Conservation (phyloP, 225 moss, liverwort and hornwort species). For the Polytrichum commune region DNA sequence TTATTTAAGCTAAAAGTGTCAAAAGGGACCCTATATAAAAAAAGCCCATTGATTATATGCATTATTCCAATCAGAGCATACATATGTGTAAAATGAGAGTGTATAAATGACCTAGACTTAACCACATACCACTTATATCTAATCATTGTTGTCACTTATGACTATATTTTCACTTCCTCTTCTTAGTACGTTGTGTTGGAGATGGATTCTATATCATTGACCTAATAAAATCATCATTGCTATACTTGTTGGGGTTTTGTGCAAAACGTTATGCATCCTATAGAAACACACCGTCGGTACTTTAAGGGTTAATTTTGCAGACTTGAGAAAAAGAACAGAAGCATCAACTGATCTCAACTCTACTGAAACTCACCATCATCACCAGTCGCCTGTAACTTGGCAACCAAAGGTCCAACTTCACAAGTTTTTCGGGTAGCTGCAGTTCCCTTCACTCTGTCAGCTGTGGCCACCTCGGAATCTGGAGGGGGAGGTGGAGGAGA, state of each 20-base stretch:
- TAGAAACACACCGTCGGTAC: background rate
- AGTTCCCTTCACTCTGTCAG: conserved; percentile 19
- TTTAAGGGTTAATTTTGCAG: too few relatives aligned
- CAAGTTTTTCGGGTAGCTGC: conserved; percentile 20
- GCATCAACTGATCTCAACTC: background rate
- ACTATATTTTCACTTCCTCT: too few relatives aligned
- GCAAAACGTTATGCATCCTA: background rate
- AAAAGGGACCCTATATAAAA: background rate
- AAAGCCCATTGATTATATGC: too few relatives aligned
- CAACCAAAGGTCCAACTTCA: conserved; percentile 34
- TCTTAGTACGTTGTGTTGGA: too few relatives aligned
- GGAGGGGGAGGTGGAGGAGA: conserved; percentile 7
- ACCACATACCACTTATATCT: too few relatives aligned
- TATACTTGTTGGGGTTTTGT: too few relatives aligned
- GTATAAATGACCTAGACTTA: too few relatives aligned
- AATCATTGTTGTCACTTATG: too few relatives aligned
- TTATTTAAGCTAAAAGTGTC: background rate
- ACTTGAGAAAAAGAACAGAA: background rate
- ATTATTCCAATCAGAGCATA: too few relatives aligned
- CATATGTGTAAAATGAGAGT: too few relatives aligned
- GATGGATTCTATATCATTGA: background rate
- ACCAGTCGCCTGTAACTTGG: conserved; percentile 29
- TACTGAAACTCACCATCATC: conserved; percentile 23
- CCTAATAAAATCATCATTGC: too few relatives aligned
- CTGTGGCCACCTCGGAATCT: conserved; percentile 16